Evolutionary conservation across 2,329 filamentous ascomycete species (phyloP).

Genomic region (Alternaria ethzedia): DNA sequence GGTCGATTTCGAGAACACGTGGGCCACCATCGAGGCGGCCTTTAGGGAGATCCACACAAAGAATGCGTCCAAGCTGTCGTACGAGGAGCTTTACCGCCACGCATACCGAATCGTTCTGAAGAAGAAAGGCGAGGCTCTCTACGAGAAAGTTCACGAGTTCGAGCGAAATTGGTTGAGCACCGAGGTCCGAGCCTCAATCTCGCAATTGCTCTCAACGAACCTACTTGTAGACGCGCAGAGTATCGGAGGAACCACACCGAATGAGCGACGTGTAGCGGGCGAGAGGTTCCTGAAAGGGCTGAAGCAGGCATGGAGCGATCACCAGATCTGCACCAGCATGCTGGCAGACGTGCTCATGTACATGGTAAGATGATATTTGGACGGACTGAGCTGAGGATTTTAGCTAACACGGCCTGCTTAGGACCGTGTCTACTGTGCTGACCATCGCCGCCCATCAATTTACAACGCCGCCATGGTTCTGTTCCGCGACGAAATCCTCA

Average conservation of each 20-base stretch:
- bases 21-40: slow-evolving; percentile 77
- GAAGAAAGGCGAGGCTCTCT: slow-evolving; percentile 83
- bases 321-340: slow-evolving; percentile 95
- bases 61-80: slow-evolving; percentile 87
- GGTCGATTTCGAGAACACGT: slow-evolving; percentile 84
- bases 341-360: slow-evolving; percentile 97
- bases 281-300: slow-evolving; percentile 82
- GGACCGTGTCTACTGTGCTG: slow-evolving; percentile 82
- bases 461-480: slow-evolving; percentile 85
- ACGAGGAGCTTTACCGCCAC: slow-evolving; percentile 92
- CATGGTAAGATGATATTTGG: slow-evolving; percentile 62
- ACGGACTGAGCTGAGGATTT: neutral
- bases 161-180: slow-evolving; percentile 81
- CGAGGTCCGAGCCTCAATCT: slow-evolving; percentile 74
- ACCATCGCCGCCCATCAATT: slow-evolving; percentile 76
- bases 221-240: slow-evolving; percentile 64
- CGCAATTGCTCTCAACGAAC: slow-evolving; percentile 71
- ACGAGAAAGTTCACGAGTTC: slow-evolving; percentile 78
- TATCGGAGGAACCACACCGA: slow-evolving; percentile 65
- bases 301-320: slow-evolving; percentile 82
- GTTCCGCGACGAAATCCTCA: slow-evolving; percentile 85
- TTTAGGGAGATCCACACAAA: slow-evolving; percentile 89
- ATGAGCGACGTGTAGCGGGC: slow-evolving; percentile 79
- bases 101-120: slow-evolving; percentile 93
- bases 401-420: slow-evolving; percentile 41